A percentile compares a stretch with the other conserved stretches of the same genome.
These are phyloP conservation scores for Spirogloea muscicola DNA, from an alignment of 139 green algal genomes.

Conservation along the genomic window DNA sequence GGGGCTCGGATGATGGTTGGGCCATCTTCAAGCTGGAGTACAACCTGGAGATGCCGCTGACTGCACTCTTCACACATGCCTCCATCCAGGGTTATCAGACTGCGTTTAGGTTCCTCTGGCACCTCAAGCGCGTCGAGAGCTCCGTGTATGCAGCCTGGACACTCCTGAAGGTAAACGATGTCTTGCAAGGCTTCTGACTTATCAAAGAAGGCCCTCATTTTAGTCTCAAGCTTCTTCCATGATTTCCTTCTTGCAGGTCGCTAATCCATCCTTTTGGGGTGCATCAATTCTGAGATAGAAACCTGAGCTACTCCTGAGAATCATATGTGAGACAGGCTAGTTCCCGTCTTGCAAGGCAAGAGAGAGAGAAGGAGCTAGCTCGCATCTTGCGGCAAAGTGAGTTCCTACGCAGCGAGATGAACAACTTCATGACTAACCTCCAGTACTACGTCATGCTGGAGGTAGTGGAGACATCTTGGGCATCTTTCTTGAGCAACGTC, in stretches of 20 bases:
- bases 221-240: too few relatives aligned
- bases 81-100: slow-evolving; percentile 65
- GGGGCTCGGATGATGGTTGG: slow-evolving; percentile 62
- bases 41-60: slow-evolving; percentile 55
- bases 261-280: too few relatives aligned
- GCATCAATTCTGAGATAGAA: too few relatives aligned
- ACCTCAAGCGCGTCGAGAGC: slow-evolving; percentile 76
- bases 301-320: too few relatives aligned
- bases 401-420: slow-evolving; percentile 74
- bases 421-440: slow-evolving; percentile 81
- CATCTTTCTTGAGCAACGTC: too few relatives aligned
- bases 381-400: slow-evolving; percentile 55
- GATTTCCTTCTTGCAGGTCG: too few relatives aligned
- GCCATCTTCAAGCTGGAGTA: slow-evolving; percentile 87
- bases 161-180: slow-evolving; percentile 39
- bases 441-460: slow-evolving; percentile 93
- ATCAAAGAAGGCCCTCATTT: too few relatives aligned
- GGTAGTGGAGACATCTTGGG: slow-evolving; percentile 64
- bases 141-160: slow-evolving; percentile 67
- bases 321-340: not conserved
- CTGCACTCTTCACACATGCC: slow-evolving; percentile 63
- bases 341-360: not conserved
- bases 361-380: not conserved
- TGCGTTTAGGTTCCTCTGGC: slow-evolving; percentile 81
- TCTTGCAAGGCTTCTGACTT: too few relatives aligned